Conservation (phyloP, 805 yeast species). For the Hanseniaspora vineae region DNA sequence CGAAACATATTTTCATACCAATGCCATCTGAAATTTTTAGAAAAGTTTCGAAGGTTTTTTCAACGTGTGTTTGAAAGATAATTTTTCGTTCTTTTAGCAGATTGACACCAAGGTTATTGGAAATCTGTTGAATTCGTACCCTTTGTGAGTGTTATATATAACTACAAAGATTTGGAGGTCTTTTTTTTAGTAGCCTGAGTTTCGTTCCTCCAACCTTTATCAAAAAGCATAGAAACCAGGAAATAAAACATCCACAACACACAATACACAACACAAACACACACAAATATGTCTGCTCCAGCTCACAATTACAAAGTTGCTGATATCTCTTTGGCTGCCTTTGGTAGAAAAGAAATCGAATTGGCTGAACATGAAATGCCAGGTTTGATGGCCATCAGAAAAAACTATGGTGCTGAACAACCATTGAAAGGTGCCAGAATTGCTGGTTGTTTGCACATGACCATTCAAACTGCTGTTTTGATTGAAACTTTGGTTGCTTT, state of each 20-base stretch:
- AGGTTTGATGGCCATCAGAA: slow-evolving; percentile 96
- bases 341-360: slow-evolving; percentile 99
- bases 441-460: slow-evolving; percentile 99
- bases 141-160: too few relatives aligned
- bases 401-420: slow-evolving; percentile 78
- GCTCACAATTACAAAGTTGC: slow-evolving; percentile 85
- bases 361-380: slow-evolving; percentile 99
- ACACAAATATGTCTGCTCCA: slow-evolving; percentile 35
- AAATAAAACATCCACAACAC: background rate
- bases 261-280: background rate
- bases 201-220: too few relatives aligned
- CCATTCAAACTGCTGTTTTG: slow-evolving; percentile 97
- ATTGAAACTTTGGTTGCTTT: slow-evolving; percentile 93
- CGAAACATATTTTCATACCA: too few relatives aligned
- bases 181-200: too few relatives aligned
- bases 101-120: too few relatives aligned
- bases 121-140: too few relatives aligned
- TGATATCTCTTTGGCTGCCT: slow-evolving; percentile 96
- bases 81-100: too few relatives aligned
- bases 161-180: too few relatives aligned
- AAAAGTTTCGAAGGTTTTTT: too few relatives aligned
- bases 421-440: slow-evolving; percentile 97
- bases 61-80: too few relatives aligned
- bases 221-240: too few relatives aligned
- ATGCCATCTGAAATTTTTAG: too few relatives aligned